Evolutionary conservation across 805 yeast species (phyloP).

Genomic region (Ogataea pilisensis): DNA sequence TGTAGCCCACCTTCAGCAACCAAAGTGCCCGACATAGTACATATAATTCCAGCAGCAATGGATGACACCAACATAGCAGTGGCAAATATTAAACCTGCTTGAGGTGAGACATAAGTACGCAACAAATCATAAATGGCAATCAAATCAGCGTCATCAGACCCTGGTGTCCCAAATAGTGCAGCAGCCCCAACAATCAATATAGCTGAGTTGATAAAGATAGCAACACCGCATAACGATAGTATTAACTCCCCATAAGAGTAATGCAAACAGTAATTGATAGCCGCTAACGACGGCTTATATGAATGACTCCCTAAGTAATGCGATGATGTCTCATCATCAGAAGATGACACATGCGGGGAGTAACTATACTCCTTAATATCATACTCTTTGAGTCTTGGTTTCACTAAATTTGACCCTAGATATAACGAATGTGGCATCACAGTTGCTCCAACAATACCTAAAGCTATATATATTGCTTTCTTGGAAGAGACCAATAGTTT

Average conservation of each 20-base stretch:
- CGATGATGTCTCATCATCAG: constrained; percentile 12
- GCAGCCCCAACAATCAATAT: constrained; percentile 81
- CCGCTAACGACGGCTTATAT: constrained; percentile 69
- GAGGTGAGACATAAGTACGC: constrained; percentile 56
- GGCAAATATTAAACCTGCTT: constrained; percentile 82
- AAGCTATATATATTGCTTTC: constrained; percentile 66
- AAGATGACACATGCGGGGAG: constrained; percentile 10
- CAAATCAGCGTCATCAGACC: constrained; percentile 75
- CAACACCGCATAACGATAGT: constrained; percentile 70
- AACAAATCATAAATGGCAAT: constrained; percentile 71
- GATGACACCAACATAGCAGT: constrained; percentile 82
- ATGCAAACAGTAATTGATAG: constrained; percentile 67
- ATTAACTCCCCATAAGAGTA: constrained; percentile 71
- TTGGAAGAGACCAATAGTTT: constrained; percentile 51
- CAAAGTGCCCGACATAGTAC: constrained; percentile 91
- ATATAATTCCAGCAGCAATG: constrained; percentile 86
- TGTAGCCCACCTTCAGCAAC: constrained; percentile 87
- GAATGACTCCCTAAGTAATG: constrained; percentile 32
- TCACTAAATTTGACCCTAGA: constrained; percentile 83
- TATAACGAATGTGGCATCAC: constrained; percentile 92
- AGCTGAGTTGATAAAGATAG: constrained; percentile 81
- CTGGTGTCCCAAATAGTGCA: constrained; percentile 65
- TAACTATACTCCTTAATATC: constrained; percentile 42
- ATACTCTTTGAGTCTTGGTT: constrained; percentile 73
- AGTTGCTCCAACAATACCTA: constrained; percentile 89